phyloP scores from a whole-genome alignment of 2,329 filamentous ascomycete genomes.

The Pseudogymnoascus sp. region DNA sequence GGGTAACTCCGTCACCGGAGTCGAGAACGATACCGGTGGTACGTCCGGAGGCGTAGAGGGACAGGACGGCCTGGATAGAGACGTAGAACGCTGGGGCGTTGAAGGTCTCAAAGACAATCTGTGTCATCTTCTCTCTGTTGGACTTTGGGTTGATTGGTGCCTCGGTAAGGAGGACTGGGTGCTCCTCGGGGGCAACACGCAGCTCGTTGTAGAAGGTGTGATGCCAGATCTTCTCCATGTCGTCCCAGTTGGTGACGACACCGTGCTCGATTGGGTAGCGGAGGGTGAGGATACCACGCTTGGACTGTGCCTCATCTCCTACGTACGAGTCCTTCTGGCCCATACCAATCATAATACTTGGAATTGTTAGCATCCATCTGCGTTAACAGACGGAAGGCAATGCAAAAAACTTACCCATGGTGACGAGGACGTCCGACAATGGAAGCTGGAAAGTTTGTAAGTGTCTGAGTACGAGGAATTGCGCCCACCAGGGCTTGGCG shows the following conservation, averaged over 20 bases:
- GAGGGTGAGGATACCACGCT: slow-evolving; percentile 99
- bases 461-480: background rate
- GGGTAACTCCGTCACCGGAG: slow-evolving; percentile 99
- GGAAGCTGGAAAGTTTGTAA: slow-evolving; percentile 56
- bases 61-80: slow-evolving; percentile 98
- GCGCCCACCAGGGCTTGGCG: background rate
- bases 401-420: slow-evolving; percentile 73
- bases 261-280: slow-evolving; percentile 99
- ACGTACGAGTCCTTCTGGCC: slow-evolving; percentile 99
- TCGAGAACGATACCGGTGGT: slow-evolving; percentile 99
- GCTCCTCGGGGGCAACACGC: slow-evolving; percentile 99
- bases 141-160: slow-evolving; percentile 99
- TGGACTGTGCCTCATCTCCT: slow-evolving; percentile 99
- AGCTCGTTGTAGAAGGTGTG: slow-evolving; percentile 99
- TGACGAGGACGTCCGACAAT: slow-evolving; percentile 99
- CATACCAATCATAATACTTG: slow-evolving; percentile 99
- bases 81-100: slow-evolving; percentile 99
- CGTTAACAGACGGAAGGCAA: slow-evolving; percentile 6
- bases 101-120: slow-evolving; percentile 99
- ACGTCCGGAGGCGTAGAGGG: slow-evolving; percentile 99
- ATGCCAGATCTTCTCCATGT: slow-evolving; percentile 99
- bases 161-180: slow-evolving; percentile 98
- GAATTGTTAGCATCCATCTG: slow-evolving; percentile 20
- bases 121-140: slow-evolving; percentile 99
- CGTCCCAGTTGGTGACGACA: slow-evolving; percentile 99